phyloP scores from a whole-genome alignment of 2,329 filamentous ascomycete genomes.

The Colletotrichum magnum region DNA sequence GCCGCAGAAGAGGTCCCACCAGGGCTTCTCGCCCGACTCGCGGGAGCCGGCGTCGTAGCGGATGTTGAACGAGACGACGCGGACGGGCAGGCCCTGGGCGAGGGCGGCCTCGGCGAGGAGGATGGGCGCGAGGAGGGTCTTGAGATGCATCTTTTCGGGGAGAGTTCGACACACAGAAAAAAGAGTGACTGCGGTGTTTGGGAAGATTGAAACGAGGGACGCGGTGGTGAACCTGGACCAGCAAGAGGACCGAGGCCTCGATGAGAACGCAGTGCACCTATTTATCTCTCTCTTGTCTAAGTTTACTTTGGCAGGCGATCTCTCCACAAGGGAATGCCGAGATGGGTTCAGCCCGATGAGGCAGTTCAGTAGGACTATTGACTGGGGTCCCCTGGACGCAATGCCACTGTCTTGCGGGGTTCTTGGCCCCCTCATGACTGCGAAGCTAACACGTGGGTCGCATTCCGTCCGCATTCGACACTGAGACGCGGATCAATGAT shows the following conservation, averaged over 20 bases:
- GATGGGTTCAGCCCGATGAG: conserved; percentile 17
- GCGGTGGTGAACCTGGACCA: neutral
- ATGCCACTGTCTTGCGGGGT: conserved; percentile 6
- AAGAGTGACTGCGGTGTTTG: neutral
- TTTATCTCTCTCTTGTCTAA: neutral
- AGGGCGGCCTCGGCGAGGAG: conserved; percentile 22
- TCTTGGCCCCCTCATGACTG: conserved; percentile 1
- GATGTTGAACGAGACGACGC: conserved; percentile 76
- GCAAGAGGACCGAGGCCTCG: neutral
- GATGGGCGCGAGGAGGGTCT: conserved; percentile 21
- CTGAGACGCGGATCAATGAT: neutral
- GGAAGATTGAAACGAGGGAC: neutral
- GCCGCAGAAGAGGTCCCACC: conserved; percentile 56
- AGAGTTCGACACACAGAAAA: neutral
- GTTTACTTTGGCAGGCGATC: neutral
- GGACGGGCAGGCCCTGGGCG: conserved; percentile 55
- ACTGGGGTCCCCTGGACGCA: conserved; percentile 6
- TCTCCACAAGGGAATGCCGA: conserved; percentile 4
- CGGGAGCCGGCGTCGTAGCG: conserved; percentile 71
- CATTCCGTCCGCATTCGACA: neutral
- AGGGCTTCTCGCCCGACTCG: conserved; percentile 70
- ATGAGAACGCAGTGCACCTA: neutral
- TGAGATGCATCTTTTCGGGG: conserved; percentile 28
- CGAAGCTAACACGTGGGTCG: conserved; percentile 14
- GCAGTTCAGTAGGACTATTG: conserved; percentile 2